phyloP scores from a whole-genome alignment of 2,329 filamentous ascomycete species.

The Cladosporium sp. region DNA sequence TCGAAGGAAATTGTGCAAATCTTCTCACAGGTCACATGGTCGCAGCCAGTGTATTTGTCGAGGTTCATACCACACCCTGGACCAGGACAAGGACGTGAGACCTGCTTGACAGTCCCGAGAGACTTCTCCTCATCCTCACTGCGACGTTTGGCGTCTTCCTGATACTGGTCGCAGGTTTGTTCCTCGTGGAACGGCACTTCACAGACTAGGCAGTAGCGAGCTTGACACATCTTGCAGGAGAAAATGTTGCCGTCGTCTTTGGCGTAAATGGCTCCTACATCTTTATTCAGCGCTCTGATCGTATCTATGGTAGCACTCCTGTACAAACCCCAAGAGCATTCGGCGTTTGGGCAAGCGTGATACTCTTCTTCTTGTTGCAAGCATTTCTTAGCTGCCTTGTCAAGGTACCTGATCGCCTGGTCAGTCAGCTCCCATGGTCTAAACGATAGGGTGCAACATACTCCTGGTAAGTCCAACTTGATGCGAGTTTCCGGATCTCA shows the following conservation, averaged over 20 bases:
- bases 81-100: too few species aligned
- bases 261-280: constrained; percentile 25
- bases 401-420: constrained; percentile 17
- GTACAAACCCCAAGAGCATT: constrained; percentile 6
- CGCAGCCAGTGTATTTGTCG: too few species aligned
- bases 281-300: background rate
- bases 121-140: background rate
- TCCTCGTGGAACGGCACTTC: constrained; percentile 27
- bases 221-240: constrained; percentile 28
- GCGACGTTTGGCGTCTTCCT: too few species aligned
- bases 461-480: constrained; percentile 19
- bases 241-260: constrained; percentile 30
- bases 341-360: constrained; percentile 16
- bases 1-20: too few species aligned
- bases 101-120: too few species aligned
- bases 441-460: constrained; percentile 1
- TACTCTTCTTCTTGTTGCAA: constrained; percentile 8
- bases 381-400: constrained; percentile 21
- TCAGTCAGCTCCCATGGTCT: background rate
- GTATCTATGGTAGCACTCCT: background rate
- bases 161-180: too few species aligned
- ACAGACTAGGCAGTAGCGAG: constrained; percentile 30
- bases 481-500: constrained; percentile 25
- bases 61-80: too few species aligned
- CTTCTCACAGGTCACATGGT: too few species aligned